Conservation (phyloP, 2,329 filamentous ascomycete genomes). For the Fusarium illudens region DNA sequence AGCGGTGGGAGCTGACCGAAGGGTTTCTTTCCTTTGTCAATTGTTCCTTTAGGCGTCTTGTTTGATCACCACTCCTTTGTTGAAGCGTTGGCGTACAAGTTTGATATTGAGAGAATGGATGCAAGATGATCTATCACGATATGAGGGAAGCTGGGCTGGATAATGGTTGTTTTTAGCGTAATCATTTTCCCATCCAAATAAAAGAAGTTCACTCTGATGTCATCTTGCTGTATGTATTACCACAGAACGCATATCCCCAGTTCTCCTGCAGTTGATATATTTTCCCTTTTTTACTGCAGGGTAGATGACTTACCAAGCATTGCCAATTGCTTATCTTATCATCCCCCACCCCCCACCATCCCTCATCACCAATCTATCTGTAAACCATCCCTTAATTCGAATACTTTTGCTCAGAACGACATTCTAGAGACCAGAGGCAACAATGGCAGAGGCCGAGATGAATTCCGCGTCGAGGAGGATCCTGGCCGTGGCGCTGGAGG, state of each 20-base stretch:
- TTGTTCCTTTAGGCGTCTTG: not conserved
- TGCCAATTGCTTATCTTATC: conserved; percentile 32
- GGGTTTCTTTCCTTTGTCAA: not conserved
- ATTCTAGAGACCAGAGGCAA: not conserved
- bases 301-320: not conserved
- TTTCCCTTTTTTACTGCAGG: not conserved
- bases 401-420: not conserved
- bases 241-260: too few species aligned
- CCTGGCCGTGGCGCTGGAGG: conserved; percentile 63
- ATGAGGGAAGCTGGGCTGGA: not conserved
- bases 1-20: not conserved
- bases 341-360: conserved; percentile 8
- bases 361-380: conserved; percentile 30
- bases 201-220: not conserved
- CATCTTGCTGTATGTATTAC: not conserved
- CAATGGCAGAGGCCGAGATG: conserved; percentile 33
- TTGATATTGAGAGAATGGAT: not conserved
- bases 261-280: too few species aligned
- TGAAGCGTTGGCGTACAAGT: conserved; percentile 24
- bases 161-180: not conserved
- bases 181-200: not conserved
- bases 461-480: conserved; percentile 55
- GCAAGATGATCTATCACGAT: not conserved
- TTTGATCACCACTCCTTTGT: conserved; percentile 20
- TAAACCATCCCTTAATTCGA: conserved; percentile 20